phyloP scores from a whole-genome alignment of 2,329 filamentous ascomycete species.

The Hypoxylon sp. region DNA sequence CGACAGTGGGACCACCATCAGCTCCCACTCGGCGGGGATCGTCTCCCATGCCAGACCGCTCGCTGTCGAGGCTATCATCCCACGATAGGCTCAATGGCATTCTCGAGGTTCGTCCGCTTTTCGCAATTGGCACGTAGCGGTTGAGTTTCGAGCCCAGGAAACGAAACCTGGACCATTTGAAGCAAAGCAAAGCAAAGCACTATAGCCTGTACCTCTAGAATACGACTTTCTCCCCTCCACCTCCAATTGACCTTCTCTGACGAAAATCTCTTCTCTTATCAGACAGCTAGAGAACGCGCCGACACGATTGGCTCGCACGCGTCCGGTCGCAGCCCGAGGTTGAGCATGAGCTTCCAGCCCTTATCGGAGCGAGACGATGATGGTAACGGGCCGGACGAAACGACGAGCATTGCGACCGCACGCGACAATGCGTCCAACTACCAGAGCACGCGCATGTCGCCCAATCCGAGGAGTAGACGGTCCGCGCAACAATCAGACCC shows the following conservation, averaged over 20 bases:
- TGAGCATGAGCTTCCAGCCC: constrained; percentile 42
- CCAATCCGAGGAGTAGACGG: constrained; percentile 43
- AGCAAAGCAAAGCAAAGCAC: too few relatives aligned
- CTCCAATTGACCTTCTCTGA: constrained; percentile 15
- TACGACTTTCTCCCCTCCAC: neutral
- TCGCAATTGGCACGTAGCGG: constrained; percentile 2
- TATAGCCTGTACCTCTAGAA: neutral
- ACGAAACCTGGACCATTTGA: neutral
- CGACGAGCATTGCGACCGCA: constrained; percentile 56
- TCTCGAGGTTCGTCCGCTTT: constrained; percentile 57
- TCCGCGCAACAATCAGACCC: constrained; percentile 35
- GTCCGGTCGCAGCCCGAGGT: constrained; percentile 39
- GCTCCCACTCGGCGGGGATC: constrained; percentile 32
- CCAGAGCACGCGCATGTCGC: constrained; percentile 53
- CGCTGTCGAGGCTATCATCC: constrained; percentile 50
- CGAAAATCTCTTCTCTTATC: constrained; percentile 10
- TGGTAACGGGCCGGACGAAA: constrained; percentile 54
- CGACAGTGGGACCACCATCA: constrained; percentile 38
- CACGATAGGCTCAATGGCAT: constrained; percentile 60
- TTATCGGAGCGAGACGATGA: constrained; percentile 35
- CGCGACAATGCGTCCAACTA: constrained; percentile 55
- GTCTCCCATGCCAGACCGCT: constrained; percentile 36
- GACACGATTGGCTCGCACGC: constrained; percentile 54
- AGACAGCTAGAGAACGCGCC: constrained; percentile 60
- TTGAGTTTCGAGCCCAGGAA: neutral